These are phyloP conservation scores for Pestalotiopsis sp. DNA, from an alignment of 2,329 filamentous ascomycete species.

Conservation along the genomic window DNA sequence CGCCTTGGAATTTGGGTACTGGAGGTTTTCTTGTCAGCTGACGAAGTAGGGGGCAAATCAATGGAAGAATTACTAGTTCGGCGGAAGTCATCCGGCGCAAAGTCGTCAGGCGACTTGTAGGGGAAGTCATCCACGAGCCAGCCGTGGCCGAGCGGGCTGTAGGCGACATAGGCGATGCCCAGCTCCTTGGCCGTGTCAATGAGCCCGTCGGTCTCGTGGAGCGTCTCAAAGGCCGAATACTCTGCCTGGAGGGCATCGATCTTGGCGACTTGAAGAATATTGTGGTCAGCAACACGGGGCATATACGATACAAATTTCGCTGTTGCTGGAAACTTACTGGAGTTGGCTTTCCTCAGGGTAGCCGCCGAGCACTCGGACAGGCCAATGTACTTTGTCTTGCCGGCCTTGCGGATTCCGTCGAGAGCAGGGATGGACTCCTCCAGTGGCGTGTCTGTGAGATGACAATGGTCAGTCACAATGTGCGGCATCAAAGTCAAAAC, in stretches of 20 bases:
- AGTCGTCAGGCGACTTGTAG: constrained; percentile 46
- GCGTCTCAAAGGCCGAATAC: constrained; percentile 35
- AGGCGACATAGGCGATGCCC: constrained; percentile 45
- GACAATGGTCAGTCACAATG: background rate
- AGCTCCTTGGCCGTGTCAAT: constrained; percentile 13
- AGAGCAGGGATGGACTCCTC: constrained; percentile 50
- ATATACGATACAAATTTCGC: background rate
- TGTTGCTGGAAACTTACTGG: constrained; percentile 32
- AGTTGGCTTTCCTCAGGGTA: constrained; percentile 46
- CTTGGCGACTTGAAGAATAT: constrained; percentile 39
- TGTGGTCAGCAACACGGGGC: background rate
- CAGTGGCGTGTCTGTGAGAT: constrained; percentile 39
- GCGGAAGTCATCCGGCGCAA: constrained; percentile 43
- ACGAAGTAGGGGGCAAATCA: constrained; percentile 20
- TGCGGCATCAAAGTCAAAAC: no score
- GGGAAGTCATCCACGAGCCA: constrained; percentile 47
- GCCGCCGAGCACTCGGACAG: constrained; percentile 48
- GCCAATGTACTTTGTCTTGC: constrained; percentile 52
- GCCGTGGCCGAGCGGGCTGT: constrained; percentile 48
- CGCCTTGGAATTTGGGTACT: constrained; percentile 40
- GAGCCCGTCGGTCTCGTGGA: constrained; percentile 22
- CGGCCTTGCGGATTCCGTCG: constrained; percentile 45
- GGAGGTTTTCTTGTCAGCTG: background rate
- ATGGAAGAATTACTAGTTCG: constrained; percentile 31
- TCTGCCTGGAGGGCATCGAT: constrained; percentile 50